Conservation (phyloP, 192 early-diverging fungal genomes). For the Coemansia sp. region DNA sequence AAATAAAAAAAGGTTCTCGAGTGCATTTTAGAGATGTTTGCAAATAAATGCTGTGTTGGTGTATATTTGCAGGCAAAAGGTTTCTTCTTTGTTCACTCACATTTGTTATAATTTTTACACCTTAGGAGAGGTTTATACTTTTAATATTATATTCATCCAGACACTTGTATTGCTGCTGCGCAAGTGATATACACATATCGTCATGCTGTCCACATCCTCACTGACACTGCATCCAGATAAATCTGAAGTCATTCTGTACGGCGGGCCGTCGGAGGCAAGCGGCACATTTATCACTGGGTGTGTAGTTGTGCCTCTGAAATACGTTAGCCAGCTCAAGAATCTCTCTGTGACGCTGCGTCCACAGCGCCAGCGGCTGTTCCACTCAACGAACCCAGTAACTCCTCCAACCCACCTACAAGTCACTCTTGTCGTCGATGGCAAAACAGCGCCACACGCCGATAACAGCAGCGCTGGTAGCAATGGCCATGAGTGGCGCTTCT, state of each 20-base stretch:
- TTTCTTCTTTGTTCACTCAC: neutral
- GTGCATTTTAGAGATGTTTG: too few species aligned
- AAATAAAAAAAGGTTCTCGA: neutral
- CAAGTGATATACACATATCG: neutral
- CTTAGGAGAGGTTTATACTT: too few species aligned
- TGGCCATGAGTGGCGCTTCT: constrained; percentile 41
- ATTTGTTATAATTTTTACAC: neutral
- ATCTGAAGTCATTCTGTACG: constrained; percentile 30
- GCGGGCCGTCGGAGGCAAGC: constrained; percentile 37
- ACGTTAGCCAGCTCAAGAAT: constrained; percentile 19
- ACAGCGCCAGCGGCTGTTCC: constrained; percentile 39
- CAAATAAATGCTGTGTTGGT: too few species aligned
- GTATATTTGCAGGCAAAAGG: too few species aligned
- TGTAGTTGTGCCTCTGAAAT: constrained; percentile 21
- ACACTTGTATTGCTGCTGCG: neutral
- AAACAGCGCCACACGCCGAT: constrained; percentile 12
- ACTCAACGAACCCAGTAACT: constrained; percentile 21
- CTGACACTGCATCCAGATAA: constrained; percentile 28
- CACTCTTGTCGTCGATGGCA: constrained; percentile 21
- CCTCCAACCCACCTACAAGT: constrained; percentile 19
- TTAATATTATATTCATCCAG: neutral
- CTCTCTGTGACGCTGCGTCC: constrained; percentile 39
- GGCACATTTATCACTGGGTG: constrained; percentile 33
- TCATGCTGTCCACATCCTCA: constrained; percentile 27
- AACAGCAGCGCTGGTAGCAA: constrained; percentile 11